Conservation (phyloP, 2,329 filamentous ascomycete genomes). For the Colletotrichum spaethianum region DNA sequence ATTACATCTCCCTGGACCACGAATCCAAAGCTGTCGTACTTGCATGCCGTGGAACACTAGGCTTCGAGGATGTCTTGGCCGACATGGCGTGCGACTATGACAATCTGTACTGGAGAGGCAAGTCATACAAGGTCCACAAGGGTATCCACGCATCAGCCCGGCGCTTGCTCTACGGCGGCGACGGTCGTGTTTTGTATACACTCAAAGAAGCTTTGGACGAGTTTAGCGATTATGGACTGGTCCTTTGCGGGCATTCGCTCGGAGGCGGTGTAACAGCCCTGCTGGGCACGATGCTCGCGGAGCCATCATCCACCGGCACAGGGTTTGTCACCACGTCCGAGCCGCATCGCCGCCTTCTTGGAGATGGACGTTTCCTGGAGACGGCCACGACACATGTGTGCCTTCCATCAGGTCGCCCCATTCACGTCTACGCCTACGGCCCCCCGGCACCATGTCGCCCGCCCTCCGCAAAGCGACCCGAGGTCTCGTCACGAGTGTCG, state of each 20-base stretch:
- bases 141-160: conserved; percentile 81
- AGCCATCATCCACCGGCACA: conserved; percentile 68
- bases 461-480: conserved; percentile 78
- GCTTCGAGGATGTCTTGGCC: conserved; percentile 81
- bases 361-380: conserved; percentile 46
- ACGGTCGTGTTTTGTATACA: conserved; percentile 76
- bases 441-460: conserved; percentile 81
- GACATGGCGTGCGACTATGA: conserved; percentile 84
- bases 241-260: conserved; percentile 78
- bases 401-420: conserved; percentile 77
- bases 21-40: conserved; percentile 80
- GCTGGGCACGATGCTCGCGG: conserved; percentile 79
- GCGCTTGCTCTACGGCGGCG: conserved; percentile 76
- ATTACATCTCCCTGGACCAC: conserved; percentile 81
- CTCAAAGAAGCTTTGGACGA: conserved; percentile 76
- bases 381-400: conserved; percentile 54
- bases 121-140: conserved; percentile 79
- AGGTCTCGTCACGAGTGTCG: conserved; percentile 81
- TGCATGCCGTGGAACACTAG: conserved; percentile 80
- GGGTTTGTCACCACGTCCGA: conserved; percentile 74
- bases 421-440: conserved; percentile 86
- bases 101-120: conserved; percentile 73
- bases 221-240: conserved; percentile 78
- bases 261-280: conserved; percentile 79
- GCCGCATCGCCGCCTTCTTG: conserved; percentile 59